These are phyloP conservation scores for Neofusicoccum parvum DNA, from an alignment of 2,329 filamentous ascomycete species.

Conservation along the genomic window DNA sequence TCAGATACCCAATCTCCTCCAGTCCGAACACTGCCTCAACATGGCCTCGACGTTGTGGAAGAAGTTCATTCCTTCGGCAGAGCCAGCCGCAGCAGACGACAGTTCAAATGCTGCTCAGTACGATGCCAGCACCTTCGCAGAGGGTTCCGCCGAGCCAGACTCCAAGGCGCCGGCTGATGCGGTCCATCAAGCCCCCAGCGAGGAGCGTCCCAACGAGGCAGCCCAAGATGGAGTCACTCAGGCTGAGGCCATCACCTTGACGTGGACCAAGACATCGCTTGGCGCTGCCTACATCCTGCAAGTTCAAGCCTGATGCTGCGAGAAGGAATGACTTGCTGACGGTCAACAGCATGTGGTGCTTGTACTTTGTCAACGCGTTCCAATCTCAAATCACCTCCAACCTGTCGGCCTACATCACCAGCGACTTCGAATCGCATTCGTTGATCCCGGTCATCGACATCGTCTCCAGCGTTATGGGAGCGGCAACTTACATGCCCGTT, in stretches of 20 bases:
- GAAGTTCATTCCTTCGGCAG: neutral
- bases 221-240: slow-evolving; percentile 37
- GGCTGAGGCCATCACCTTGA: slow-evolving; percentile 43
- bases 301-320: neutral
- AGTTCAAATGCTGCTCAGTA: neutral
- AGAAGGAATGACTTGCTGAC: neutral
- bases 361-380: slow-evolving; percentile 48
- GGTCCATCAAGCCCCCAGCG: neutral
- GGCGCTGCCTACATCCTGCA: slow-evolving; percentile 38
- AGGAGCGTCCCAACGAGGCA: neutral
- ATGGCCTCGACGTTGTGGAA: slow-evolving; percentile 9
- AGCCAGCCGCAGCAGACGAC: neutral
- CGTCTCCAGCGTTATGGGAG: slow-evolving; percentile 40
- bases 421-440: slow-evolving; percentile 32
- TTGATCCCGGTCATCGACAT: slow-evolving; percentile 32
- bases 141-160: neutral
- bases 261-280: slow-evolving; percentile 42
- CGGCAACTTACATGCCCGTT: slow-evolving; percentile 64
- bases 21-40: neutral
- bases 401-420: slow-evolving; percentile 36
- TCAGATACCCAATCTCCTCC: neutral
- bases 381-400: slow-evolving; percentile 42
- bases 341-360: slow-evolving; percentile 27
- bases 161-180: neutral
- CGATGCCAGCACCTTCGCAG: no score